Base-by-base conservation (phyloP, 140 eudicot genomes). In the Senecio squalidus region DNA sequence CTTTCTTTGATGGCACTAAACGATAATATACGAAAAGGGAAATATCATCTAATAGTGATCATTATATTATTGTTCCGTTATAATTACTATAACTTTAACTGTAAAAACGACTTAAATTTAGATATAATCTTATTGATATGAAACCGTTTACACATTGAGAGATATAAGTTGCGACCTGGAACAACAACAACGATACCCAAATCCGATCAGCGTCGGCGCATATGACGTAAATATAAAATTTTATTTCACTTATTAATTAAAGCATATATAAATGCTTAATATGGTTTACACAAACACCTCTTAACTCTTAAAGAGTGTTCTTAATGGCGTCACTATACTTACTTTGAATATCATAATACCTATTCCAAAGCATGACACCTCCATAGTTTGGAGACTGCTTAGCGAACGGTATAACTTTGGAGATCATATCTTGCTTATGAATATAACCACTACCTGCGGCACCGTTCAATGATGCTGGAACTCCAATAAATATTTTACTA, bases 361-460 rank as follows among this genome's bases (percentile, higher is more conserved):
- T 3, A 31, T 55, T 55, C 60, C 60, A 55, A 9, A 55, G 44
- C 60, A 55, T 55, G 26, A 55, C 60, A 9, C 60, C 60, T 28
- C 60, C 60, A 18, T 55, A 55, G 43, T 55, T 55, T 55, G 27
- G 43, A 17, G 60, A 55, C 24, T 31, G 22, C 44, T 17, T 30
- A 31, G 26, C 43, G 17, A 31, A 30, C 25, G 44, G 60, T 16
- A 55, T 16, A 30, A 55, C 43, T 28, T 30, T 30, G 5, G 44
- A 55, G 6, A 15, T 30, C 41, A 55, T 1, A 0, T 28, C 60
- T 28, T 55, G 43, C 44, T 10, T 1, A 25, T n/a, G 44, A 18
- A 55, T 30, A 17, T 30, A 10, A 3, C 60, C 60, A 54, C 24
- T 29, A 0, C 15, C 2, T 17, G 60, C 60, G 17, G 31, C 44